Evolutionary conservation across 1,139 yeast species (phyloP).

Genomic region (Sugiyamaella novakii): DNA sequence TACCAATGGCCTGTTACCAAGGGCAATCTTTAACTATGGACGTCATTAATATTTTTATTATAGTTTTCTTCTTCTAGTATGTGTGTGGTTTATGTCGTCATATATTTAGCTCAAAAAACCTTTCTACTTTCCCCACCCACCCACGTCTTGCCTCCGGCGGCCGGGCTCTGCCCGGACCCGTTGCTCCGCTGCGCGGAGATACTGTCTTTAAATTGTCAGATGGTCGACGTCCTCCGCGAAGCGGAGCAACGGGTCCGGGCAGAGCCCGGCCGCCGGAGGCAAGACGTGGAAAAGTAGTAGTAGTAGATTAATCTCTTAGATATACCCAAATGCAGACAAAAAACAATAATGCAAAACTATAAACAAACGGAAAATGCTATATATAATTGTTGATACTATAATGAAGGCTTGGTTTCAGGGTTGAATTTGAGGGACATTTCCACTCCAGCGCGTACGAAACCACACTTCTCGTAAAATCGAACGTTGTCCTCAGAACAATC

Average conservation of each 20-base stretch:
- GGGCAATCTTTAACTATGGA: conserved; percentile 30
- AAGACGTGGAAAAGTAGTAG: neutral
- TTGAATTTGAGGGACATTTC: conserved; percentile 59
- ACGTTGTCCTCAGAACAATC: conserved; percentile 85
- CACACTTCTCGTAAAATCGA: conserved; percentile 90
- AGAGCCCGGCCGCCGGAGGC: conserved; percentile 11
- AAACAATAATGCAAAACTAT: conserved; percentile 8
- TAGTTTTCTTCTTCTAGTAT: conserved; percentile 5
- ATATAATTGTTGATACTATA: conserved; percentile 22
- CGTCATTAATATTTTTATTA: conserved; percentile 1
- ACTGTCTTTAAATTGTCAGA: neutral
- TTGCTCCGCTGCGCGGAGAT: conserved; percentile 15
- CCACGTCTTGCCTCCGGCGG: conserved; percentile 12
- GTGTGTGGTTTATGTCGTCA: conserved; percentile 7
- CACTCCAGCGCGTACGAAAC: conserved; percentile 53
- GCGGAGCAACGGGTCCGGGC: conserved; percentile 8
- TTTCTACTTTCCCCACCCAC: too few relatives aligned
- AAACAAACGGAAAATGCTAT: conserved; percentile 17
- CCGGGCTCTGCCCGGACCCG: conserved; percentile 16
- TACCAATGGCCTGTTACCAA: conserved; percentile 40
- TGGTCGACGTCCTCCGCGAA: neutral
- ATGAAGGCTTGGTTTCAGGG: conserved; percentile 27
- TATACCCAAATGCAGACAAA: conserved; percentile 14
- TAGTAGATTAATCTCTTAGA: conserved; percentile 3
- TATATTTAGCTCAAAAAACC: too few relatives aligned